A percentile compares a stretch with the other conserved stretches of the same genome.
These are phyloP conservation scores for Trichoderma guizhouense DNA, from an alignment of 2,329 filamentous ascomycete genomes.

Conservation along the genomic window DNA sequence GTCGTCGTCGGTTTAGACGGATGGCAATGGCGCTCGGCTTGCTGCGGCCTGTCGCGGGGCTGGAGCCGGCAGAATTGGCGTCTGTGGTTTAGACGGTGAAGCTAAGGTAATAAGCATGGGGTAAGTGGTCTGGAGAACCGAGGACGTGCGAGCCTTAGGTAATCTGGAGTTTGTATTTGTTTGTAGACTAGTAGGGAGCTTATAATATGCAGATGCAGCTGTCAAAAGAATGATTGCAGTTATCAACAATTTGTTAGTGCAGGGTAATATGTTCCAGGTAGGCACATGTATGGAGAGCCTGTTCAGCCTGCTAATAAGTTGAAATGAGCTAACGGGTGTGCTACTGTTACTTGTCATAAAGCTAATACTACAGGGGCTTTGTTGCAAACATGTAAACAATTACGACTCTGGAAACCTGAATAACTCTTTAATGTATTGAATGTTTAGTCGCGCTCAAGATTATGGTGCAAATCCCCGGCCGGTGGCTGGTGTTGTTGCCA, in stretches of 20 bases:
- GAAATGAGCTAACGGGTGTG: background rate
- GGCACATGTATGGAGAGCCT: background rate
- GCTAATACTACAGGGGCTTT: background rate
- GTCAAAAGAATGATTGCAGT: background rate
- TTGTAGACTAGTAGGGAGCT: background rate
- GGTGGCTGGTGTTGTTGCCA: background rate
- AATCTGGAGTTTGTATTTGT: background rate
- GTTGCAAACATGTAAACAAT: background rate
- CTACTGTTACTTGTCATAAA: background rate
- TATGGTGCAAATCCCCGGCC: background rate
- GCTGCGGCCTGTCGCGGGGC: slow-evolving; percentile 35
- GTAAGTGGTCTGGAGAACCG: background rate
- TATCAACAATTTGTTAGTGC: background rate
- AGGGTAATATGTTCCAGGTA: background rate
- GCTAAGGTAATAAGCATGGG: background rate
- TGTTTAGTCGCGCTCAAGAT: background rate
- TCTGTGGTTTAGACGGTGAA: slow-evolving; percentile 5
- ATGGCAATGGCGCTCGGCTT: slow-evolving; percentile 36
- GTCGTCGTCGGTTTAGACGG: slow-evolving; percentile 21
- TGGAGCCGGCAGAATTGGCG: slow-evolving; percentile 11
- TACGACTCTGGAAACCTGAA: too few relatives aligned
- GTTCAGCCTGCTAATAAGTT: background rate
- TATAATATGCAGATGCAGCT: background rate
- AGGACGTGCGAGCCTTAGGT: background rate
- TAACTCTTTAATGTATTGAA: background rate